Percentiles rank a stretch among this genome's conserved stretches.
These are phyloP conservation scores for Claviceps capensis DNA, from an alignment of 2,329 filamentous ascomycete genomes.

Conservation along the genomic window DNA sequence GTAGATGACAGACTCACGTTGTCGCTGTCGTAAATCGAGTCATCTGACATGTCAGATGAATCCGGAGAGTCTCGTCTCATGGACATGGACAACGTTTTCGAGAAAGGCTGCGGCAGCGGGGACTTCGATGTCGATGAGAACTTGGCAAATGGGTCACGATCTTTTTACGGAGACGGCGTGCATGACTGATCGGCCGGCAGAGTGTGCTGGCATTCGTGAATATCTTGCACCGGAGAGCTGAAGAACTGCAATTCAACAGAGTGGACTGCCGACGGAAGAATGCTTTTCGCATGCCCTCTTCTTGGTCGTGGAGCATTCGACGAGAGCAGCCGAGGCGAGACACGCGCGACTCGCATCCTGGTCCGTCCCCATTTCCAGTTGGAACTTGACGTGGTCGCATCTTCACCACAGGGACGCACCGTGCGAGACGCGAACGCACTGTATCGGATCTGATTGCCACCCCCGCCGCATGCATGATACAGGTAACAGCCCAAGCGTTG, in stretches of 20 bases:
- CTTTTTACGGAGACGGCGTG: neutral
- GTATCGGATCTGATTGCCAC: neutral
- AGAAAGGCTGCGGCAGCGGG: neutral
- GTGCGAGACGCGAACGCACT: neutral
- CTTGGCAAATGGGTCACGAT: neutral
- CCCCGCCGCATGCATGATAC: neutral
- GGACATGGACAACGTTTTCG: neutral
- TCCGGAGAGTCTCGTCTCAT: neutral
- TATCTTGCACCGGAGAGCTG: neutral
- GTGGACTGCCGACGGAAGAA: neutral
- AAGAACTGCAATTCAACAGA: neutral
- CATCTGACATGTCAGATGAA: neutral
- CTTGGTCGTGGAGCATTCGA: neutral
- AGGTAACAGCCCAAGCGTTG: neutral
- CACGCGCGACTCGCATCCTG: no score
- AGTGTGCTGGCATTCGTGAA: neutral
- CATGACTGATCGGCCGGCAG: neutral
- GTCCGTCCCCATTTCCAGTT: neutral
- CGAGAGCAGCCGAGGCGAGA: neutral
- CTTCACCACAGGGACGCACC: neutral
- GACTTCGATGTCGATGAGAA: neutral
- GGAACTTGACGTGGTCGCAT: neutral
- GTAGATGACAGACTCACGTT: conserved; percentile 21
- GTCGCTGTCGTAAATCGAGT: conserved; percentile 10
- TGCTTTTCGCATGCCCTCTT: neutral